Evolutionary conservation across 163 green algal species (phyloP).

Genomic region (Scenedesmus sp.): DNA sequence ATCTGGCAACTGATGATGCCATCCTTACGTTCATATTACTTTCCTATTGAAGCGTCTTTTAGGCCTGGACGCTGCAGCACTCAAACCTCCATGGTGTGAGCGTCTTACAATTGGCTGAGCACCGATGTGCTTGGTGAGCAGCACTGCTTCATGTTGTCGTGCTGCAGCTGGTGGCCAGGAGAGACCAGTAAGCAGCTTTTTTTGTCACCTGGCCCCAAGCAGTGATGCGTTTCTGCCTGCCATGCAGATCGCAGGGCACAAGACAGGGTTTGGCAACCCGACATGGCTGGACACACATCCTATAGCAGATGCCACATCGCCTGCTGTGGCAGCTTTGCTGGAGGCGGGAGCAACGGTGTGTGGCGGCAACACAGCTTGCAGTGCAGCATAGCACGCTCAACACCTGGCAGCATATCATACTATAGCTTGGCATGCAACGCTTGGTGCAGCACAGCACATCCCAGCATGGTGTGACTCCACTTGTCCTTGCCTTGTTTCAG

Average conservation of each 20-base stretch:
- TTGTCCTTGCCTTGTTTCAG: too few relatives aligned
- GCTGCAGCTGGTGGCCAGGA: too few relatives aligned
- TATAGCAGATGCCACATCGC: conserved; percentile 67
- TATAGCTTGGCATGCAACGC: background rate
- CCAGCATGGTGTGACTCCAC: background rate
- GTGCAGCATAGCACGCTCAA: background rate
- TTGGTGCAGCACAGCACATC: background rate
- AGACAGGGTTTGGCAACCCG: conserved; percentile 90
- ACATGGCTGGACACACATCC: conserved; percentile 85
- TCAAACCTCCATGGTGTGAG: too few relatives aligned
- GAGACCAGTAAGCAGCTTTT: too few relatives aligned
- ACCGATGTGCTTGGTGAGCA: too few relatives aligned
- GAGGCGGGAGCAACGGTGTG: conserved; percentile 56
- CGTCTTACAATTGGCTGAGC: too few relatives aligned
- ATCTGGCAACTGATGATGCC: too few relatives aligned
- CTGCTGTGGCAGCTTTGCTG: conserved; percentile 76
- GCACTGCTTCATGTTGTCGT: too few relatives aligned
- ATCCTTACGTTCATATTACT: too few relatives aligned
- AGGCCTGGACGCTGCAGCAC: too few relatives aligned
- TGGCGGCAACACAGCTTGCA: background rate
- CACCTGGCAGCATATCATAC: background rate
- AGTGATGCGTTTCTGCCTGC: background rate
- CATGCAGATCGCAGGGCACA: conserved; percentile 68
- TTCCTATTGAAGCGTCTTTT: too few relatives aligned
- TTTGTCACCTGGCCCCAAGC: too few relatives aligned